Base-by-base conservation (phyloP, 2,329 filamentous ascomycete species). In the Eutypa lata region DNA sequence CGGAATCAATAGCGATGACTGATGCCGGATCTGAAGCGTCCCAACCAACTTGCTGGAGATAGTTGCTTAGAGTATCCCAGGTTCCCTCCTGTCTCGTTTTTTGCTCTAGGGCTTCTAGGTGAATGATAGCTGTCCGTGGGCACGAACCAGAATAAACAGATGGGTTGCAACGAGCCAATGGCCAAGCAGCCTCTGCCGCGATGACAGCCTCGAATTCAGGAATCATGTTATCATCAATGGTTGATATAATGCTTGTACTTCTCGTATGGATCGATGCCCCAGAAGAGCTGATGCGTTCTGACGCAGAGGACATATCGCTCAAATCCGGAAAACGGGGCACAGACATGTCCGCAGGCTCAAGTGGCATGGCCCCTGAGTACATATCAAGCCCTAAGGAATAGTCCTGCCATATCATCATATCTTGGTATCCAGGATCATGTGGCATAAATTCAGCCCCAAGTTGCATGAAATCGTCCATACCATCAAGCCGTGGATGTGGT, bases 41-140 rank as follows among this genome's bases (percentile, higher is more conserved):
- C 68, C 67, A 69, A 38, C 73, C 65, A 13, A 68, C 61, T 14
- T 68, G 63, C 18, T 73, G 67, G 4, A 78, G 58, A 33, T 73
- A 73, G 47, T 70, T 69, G 51, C 77, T 73, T 33, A 81, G 61
- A 0, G 72, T 67, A 33, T 62, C 67, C 78, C 78, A 81, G 1
- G 72, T 76, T 22, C 70, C 69, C 38, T 76, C 74, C 26, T 77
- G 69, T 53, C 76, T 78, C 2, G 75, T 77, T 57, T 75, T 76
- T 22, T 76, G 71, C 58, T 80, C 77, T 22, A 82, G 65, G 45
- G 72, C 76, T 60, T 80, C 77, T 0, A 81, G 68, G 54, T 81
- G 77, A 22, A 78, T 69, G 33, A 79, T 76, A 4, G 77, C 77
- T 7, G 78, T 81, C 4, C 74, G 71, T 0, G 76, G 77, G 48